Evolutionary conservation across 73 alveolate genomes (phyloP).

Genomic region (Stentor roeselii): DNA sequence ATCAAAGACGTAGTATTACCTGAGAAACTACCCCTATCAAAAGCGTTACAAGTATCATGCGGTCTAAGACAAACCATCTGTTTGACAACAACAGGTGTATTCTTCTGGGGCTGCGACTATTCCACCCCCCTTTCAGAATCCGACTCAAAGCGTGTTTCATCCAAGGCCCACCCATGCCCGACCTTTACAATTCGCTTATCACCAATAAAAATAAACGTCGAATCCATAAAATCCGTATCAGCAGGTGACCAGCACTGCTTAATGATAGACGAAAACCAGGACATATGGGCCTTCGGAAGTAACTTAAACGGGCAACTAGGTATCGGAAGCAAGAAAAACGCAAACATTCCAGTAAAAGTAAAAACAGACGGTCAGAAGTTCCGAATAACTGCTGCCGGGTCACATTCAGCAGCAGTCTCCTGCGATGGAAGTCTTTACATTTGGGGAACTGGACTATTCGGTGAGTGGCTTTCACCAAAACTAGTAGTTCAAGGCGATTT

Average conservation of each 20-base stretch:
- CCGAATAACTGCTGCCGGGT: not conserved
- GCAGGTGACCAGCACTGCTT: not conserved
- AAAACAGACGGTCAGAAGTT: not conserved
- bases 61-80: conserved; percentile 10
- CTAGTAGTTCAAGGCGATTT: not conserved
- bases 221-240: not conserved
- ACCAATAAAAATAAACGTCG: not conserved
- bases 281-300: not conserved
- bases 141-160: no score
- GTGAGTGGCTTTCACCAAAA: not conserved
- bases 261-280: not conserved
- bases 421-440: not conserved
- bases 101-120: not conserved
- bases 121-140: no score
- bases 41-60: not conserved
- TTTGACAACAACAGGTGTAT: not conserved
- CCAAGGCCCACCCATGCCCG: not conserved
- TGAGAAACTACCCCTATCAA: not conserved
- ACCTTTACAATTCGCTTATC: no score
- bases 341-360: not conserved
- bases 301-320: conserved; percentile 2
- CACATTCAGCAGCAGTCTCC: not conserved
- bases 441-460: not conserved
- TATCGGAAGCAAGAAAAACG: not conserved
- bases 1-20: not conserved